These are phyloP conservation scores for Penicillium paxilli DNA, from an alignment of 495 filamentous ascomycete genomes.

Conservation along the genomic window DNA sequence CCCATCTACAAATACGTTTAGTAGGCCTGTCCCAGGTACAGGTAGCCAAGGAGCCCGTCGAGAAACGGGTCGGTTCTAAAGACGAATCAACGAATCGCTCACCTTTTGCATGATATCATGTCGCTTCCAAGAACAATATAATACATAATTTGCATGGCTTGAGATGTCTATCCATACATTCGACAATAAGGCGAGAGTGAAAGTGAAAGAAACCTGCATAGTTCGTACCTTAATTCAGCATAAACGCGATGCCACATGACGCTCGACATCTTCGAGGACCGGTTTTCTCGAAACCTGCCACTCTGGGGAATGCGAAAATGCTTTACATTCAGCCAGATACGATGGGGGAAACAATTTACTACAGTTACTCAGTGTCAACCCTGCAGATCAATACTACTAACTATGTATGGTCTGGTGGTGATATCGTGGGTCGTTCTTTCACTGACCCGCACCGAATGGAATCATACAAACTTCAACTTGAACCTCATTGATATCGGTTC, in stretches of 20 bases:
- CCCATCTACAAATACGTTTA: slow-evolving; percentile 31
- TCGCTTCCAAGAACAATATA: neutral
- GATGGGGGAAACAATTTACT: too few species aligned
- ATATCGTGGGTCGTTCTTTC: neutral
- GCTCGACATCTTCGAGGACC: neutral
- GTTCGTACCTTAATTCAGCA: slow-evolving; percentile 13
- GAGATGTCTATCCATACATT: neutral
- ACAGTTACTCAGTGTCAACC: neutral
- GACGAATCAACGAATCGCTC: slow-evolving; percentile 8
- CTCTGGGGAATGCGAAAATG: slow-evolving; percentile 16
- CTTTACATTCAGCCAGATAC: neutral
- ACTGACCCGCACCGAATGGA: neutral
- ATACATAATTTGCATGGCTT: neutral
- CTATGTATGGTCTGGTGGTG: neutral
- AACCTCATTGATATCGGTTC: neutral
- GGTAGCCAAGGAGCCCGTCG: slow-evolving; percentile 27
- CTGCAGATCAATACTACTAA: neutral
- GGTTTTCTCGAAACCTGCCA: slow-evolving; percentile 9
- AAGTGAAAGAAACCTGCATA: neutral
- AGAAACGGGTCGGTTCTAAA: slow-evolving; percentile 42
- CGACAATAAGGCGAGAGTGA: neutral
- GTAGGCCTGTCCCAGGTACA: slow-evolving; percentile 14
- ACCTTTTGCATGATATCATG: neutral
- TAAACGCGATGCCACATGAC: slow-evolving; percentile 5
- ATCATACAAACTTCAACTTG: too few species aligned